Base-by-base conservation (phyloP, 306 rosid species). In the Vicia faba region DNA sequence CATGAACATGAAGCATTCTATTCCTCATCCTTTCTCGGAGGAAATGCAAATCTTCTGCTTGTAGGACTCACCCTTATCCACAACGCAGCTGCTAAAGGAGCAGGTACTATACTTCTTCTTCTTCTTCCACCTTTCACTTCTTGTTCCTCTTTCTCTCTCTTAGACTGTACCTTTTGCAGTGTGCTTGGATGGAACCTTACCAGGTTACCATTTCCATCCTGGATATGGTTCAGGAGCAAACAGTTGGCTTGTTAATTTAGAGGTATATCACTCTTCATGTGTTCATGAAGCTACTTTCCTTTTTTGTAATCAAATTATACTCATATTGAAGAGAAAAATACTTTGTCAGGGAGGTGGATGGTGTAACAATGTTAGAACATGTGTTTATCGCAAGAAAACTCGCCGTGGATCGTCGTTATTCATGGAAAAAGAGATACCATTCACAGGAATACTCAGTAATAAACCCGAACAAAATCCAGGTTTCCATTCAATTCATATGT, bases 141-240 rank as follows among this genome's bases (percentile, higher is more conserved):
- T 25, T 25, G 28, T 25, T 25, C 28, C 1, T 15, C 0, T 15
- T 26, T 49, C 56, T 64, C 39, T 29, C 31, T 23, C 39, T 64
- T 38, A 20, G 7, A 29, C n/a, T 20, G 23, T 38, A 38, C 4
- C 10, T 55, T 46, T 44, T 11, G 64, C 85, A 93, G 97, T 93
- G 7, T 93, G 99, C 82, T 78, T 84, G 87, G 99, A 93, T 82
- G 99, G 99, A 73, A 84, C 97, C 19, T 79, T 90, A 81, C 99
- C 97, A 0, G 99, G 90, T 29, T 93, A 88, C 77, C 97, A 93
- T 79, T 70, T 80, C 75, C 88, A 93, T 76, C 83, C 83, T 15
- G 99, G 99, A 70, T 80, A 66, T 60, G 99, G 99, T 45, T 87
- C 95, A 13, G 97, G 99, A 75, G 76, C 92, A 56, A 81, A 86